Evolutionary conservation across 257 asterid genomes (phyloP).

Genomic region (Jacaranda copaia): DNA sequence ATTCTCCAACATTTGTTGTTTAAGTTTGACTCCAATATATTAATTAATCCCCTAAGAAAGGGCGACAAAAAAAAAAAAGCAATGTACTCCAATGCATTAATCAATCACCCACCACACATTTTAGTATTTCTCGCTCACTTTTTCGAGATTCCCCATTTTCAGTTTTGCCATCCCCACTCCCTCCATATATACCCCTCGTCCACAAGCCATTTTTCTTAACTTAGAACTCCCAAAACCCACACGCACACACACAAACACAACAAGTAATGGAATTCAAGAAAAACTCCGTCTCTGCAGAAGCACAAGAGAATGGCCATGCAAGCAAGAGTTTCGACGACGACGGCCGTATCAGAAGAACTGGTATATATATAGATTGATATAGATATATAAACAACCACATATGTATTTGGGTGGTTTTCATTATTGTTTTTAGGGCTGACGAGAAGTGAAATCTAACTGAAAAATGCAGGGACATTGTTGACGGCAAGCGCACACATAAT

Average conservation of each 20-base stretch:
- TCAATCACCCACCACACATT: neutral
- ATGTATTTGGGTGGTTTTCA: neutral
- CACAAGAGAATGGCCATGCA: constrained; percentile 45
- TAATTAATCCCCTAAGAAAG: too few relatives aligned
- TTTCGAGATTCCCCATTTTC: neutral
- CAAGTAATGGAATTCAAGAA: constrained; percentile 33
- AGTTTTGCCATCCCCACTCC: neutral
- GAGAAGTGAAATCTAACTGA: neutral
- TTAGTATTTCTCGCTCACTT: neutral
- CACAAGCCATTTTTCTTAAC: constrained; percentile 15
- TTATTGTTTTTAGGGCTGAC: neutral
- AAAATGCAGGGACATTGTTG: constrained; percentile 57
- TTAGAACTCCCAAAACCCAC: neutral
- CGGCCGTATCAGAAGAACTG: constrained; percentile 76
- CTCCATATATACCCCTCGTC: constrained; percentile 28
- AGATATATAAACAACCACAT: neutral
- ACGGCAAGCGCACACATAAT: constrained; percentile 92
- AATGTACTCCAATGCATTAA: neutral
- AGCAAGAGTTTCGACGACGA: constrained; percentile 75
- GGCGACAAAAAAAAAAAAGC: too few relatives aligned
- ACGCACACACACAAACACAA: neutral
- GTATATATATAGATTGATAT: constrained; percentile 32
- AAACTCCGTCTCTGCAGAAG: constrained; percentile 39
- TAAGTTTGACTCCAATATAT: neutral
- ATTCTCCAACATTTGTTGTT: neutral